phyloP scores from a whole-genome alignment of 2,329 filamentous ascomycete species.

The Pseudogymnoascus sp. region DNA sequence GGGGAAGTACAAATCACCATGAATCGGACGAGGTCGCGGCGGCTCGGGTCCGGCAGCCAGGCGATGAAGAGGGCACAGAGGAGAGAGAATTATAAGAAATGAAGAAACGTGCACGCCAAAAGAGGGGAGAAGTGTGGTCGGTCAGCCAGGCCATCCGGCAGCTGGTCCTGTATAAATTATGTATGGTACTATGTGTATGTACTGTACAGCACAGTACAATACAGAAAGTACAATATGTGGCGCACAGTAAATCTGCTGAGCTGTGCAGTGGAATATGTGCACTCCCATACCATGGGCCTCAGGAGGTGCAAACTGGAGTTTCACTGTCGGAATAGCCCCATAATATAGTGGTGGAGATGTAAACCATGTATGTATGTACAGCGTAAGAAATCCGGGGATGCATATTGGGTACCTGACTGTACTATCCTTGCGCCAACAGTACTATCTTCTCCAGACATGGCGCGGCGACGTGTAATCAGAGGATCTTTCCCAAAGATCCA shows the following conservation, averaged over 20 bases:
- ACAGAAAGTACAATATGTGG: neutral
- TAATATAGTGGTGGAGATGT: constrained; percentile 1
- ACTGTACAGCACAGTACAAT: neutral
- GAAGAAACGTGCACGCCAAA: neutral
- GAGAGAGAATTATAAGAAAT: neutral
- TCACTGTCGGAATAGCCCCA: neutral
- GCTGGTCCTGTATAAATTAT: neutral
- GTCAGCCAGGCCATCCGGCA: neutral
- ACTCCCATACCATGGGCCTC: neutral
- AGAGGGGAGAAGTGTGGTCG: neutral
- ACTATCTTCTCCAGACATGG: neutral
- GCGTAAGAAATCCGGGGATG: neutral
- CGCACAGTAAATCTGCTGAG: neutral
- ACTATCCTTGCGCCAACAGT: too few relatives aligned
- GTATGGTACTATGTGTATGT: neutral
- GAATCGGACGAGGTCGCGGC: neutral
- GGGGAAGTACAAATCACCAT: neutral
- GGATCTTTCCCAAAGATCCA: neutral
- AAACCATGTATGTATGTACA: neutral
- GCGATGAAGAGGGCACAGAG: neutral
- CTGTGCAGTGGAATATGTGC: neutral
- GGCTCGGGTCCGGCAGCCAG: neutral
- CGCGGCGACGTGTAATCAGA: neutral
- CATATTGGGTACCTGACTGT: neutral
- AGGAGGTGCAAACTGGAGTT: neutral